These are phyloP conservation scores for Dendrobium huoshanense DNA, from an alignment of 106 monocot species.

Conservation along the genomic window DNA sequence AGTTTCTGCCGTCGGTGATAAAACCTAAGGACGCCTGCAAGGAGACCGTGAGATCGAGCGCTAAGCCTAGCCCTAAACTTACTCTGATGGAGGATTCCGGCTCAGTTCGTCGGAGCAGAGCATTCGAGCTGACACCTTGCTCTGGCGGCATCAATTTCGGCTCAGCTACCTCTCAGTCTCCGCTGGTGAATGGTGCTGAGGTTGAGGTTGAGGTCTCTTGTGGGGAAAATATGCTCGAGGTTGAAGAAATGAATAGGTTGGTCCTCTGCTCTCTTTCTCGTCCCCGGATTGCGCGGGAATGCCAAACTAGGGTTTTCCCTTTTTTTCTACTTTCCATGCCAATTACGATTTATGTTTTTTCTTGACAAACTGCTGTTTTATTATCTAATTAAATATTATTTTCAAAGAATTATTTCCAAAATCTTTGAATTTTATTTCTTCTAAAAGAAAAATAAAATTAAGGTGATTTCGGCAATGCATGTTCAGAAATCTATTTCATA, in stretches of 20 bases:
- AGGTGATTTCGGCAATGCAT: not conserved
- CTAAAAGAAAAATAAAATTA: not conserved
- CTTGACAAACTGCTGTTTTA: not conserved
- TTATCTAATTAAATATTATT: not conserved
- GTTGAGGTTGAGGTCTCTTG: constrained; percentile 18
- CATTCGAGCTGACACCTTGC: not conserved
- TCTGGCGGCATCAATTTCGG: not conserved
- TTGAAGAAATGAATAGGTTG: constrained; percentile 6
- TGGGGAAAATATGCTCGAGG: constrained; percentile 19
- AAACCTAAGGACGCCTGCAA: not conserved
- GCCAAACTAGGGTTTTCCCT: not conserved
- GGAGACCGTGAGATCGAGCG: not conserved
- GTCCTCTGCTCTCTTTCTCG: not conserved
- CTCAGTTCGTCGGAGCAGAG: not conserved
- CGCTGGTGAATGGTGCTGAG: constrained; percentile 2
- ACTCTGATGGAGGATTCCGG: not conserved
- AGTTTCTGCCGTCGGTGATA: constrained; percentile 10
- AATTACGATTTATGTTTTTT: not conserved
- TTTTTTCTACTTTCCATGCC: not conserved
- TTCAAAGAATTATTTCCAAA: not conserved
- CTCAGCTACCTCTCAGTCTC: not conserved
- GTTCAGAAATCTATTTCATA: not conserved
- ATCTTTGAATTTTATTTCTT: not conserved
- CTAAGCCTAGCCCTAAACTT: constrained; percentile 6
- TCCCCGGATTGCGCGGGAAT: not conserved